Evolutionary conservation across 495 filamentous ascomycete species (phyloP).

Genomic region (Baudoinia panamericana): DNA sequence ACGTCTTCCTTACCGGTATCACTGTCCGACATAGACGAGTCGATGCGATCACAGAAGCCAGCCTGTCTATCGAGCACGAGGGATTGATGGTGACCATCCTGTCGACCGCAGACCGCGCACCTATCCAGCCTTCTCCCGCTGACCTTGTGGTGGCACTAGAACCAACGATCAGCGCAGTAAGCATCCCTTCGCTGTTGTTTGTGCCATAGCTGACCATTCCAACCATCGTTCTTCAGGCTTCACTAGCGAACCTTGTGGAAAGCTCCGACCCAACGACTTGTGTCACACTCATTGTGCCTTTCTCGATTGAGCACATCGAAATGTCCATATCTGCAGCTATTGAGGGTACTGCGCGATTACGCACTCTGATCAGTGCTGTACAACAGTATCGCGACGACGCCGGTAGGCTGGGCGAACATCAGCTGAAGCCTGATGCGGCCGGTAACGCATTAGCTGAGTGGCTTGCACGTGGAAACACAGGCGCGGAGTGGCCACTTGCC

Average conservation of each 20-base stretch:
- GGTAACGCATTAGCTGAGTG: constrained; percentile 7
- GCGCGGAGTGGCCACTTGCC: constrained; percentile 7
- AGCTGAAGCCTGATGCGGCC: background rate
- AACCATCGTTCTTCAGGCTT: constrained; percentile 27
- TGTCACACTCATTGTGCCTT: constrained; percentile 41
- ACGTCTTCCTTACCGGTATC: constrained; percentile 39
- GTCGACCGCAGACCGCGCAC: constrained; percentile 30
- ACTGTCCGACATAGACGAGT: constrained; percentile 6
- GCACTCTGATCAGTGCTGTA: constrained; percentile 20
- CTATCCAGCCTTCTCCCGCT: constrained; percentile 33
- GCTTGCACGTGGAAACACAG: background rate
- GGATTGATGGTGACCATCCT: constrained; percentile 38
- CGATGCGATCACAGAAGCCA: constrained; percentile 30
- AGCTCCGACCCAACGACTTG: constrained; percentile 36
- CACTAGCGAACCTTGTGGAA: constrained; percentile 34
- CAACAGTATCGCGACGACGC: constrained; percentile 8
- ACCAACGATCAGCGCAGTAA: constrained; percentile 33
- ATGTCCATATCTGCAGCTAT: constrained; percentile 36
- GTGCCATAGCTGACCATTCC: too few species aligned
- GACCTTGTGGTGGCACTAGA: constrained; percentile 43
- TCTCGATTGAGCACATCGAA: constrained; percentile 45
- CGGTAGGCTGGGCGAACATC: constrained; percentile 8
- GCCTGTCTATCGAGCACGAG: constrained; percentile 10
- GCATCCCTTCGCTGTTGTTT: too few species aligned
- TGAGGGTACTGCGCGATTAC: constrained; percentile 6